Conservation (phyloP, 371 early-diverging fungal species). For the Lichtheimia ornata region DNA sequence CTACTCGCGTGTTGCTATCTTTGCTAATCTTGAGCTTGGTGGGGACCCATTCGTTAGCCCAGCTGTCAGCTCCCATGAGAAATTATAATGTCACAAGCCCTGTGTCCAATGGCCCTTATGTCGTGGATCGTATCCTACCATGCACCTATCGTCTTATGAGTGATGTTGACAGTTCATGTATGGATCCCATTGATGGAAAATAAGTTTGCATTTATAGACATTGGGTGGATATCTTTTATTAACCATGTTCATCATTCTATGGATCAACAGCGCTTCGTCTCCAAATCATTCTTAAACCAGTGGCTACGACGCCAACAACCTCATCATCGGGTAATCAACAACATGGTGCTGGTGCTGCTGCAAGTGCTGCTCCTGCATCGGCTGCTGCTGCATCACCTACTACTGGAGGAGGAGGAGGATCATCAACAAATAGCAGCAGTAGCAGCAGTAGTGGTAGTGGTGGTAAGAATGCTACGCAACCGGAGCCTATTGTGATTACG, state of each 20-base stretch:
- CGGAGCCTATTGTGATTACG: constrained; percentile 22
- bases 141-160: constrained; percentile 48
- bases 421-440: background rate
- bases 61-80: constrained; percentile 40
- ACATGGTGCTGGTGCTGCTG: background rate
- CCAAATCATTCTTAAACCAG: constrained; percentile 28
- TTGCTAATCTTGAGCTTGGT: no score
- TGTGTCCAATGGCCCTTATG: constrained; percentile 45
- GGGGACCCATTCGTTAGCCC: no score
- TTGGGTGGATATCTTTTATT: background rate
- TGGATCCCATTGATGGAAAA: background rate
- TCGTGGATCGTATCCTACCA: constrained; percentile 47
- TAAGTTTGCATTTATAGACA: background rate
- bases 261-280: constrained; percentile 43
- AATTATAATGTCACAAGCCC: constrained; percentile 51
- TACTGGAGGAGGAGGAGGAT: background rate
- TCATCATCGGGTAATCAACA: background rate
- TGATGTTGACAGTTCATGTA: constrained; percentile 50
- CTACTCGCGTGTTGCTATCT: background rate
- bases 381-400: background rate
- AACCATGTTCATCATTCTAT: background rate
- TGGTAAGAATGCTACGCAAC: constrained; percentile 3
- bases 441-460: background rate
- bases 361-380: constrained; percentile 8
- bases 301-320: constrained; percentile 5